These are phyloP conservation scores for Cenchrus fungigraminus DNA, from an alignment of 176 grass and related monocot genomes.

Conservation along the genomic window DNA sequence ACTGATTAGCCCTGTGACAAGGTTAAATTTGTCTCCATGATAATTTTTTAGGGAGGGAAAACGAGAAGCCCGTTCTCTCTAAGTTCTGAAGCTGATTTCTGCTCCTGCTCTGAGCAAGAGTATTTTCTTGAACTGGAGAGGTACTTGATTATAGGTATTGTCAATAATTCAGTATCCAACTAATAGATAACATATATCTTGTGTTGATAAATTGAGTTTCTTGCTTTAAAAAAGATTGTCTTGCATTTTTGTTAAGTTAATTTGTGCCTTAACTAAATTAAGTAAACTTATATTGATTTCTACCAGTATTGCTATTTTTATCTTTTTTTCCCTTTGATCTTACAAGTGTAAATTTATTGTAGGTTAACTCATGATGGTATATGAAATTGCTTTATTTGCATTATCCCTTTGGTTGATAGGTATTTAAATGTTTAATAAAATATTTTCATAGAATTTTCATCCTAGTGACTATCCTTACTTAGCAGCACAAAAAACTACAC, in stretches of 20 bases:
- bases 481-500: neutral
- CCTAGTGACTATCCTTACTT: neutral
- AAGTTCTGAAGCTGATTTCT: too few species aligned
- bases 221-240: too few species aligned
- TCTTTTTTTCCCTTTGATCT: neutral
- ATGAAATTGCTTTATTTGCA: conserved; percentile 4
- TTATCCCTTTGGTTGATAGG: too few species aligned
- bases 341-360: conserved; percentile 8
- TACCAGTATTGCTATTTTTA: neutral
- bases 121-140: too few species aligned
- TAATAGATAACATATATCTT: too few species aligned
- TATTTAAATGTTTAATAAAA: neutral
- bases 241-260: neutral
- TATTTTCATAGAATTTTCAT: neutral
- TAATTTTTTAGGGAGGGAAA: too few species aligned
- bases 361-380: neutral
- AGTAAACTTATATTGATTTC: neutral
- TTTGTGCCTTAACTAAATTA: neutral
- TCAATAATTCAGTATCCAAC: too few species aligned
- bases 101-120: too few species aligned
- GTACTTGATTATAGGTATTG: too few species aligned
- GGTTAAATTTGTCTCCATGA: too few species aligned
- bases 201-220: neutral
- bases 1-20: too few species aligned
- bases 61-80: too few species aligned